These are phyloP conservation scores for Crucihimalaya himalaica DNA, from an alignment of 345 rosid species.

Conservation along the genomic window DNA sequence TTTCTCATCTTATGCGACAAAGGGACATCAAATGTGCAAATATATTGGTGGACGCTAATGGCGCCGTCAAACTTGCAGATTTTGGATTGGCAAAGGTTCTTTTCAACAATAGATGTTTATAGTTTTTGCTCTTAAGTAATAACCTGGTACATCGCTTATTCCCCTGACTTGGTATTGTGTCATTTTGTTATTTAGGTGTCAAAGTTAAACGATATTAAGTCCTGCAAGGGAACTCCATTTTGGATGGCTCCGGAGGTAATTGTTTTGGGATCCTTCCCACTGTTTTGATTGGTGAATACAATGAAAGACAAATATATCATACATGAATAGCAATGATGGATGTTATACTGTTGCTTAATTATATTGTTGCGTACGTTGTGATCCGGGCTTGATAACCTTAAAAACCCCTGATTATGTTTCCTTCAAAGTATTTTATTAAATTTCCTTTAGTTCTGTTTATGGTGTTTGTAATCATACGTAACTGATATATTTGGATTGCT, in stretches of 20 bases:
- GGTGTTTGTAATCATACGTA: not conserved
- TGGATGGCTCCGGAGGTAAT: slow-evolving; percentile 99
- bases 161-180: not conserved
- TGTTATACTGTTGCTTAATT: not conserved
- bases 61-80: slow-evolving; percentile 90
- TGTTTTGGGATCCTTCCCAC: not conserved
- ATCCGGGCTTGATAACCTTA: not conserved
- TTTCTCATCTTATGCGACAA: slow-evolving; percentile 16
- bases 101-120: slow-evolving; percentile 11
- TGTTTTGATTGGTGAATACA: slow-evolving; percentile 14
- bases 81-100: slow-evolving; percentile 95
- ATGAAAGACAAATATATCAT: not conserved
- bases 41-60: slow-evolving; percentile 72
- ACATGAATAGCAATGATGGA: not conserved
- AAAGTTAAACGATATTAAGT: slow-evolving; percentile 72
- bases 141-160: not conserved
- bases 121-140: slow-evolving; percentile 3
- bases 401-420: not conserved
- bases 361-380: not conserved
- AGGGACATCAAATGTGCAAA: slow-evolving; percentile 98
- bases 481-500: not conserved
- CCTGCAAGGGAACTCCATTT: slow-evolving; percentile 81
- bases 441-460: not conserved
- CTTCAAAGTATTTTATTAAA: not conserved
- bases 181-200: slow-evolving; percentile 60